phyloP scores from a whole-genome alignment of 2,329 filamentous ascomycete species.

The Penicillium corylophilum region DNA sequence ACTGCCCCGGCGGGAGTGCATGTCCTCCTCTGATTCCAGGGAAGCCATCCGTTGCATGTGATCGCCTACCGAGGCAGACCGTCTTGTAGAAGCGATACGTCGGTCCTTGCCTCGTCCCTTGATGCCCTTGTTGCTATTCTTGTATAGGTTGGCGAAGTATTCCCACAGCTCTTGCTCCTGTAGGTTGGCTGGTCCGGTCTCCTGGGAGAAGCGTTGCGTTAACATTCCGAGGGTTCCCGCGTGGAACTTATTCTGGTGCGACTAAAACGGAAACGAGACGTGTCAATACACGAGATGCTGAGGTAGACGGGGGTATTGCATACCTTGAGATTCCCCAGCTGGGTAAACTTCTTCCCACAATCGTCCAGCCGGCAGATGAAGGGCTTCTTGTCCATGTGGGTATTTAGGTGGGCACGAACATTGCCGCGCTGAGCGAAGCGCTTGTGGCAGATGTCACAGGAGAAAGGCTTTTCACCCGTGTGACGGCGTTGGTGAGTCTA shows the following conservation, averaged over 20 bases:
- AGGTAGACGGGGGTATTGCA: background rate
- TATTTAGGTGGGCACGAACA: conserved; percentile 77
- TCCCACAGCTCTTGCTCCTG: conserved; percentile 76
- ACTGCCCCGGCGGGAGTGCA: conserved; percentile 23
- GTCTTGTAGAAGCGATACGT: conserved; percentile 36
- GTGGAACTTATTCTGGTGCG: conserved; percentile 94
- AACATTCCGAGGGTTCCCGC: conserved; percentile 68
- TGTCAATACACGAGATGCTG: background rate
- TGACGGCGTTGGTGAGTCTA: conserved; percentile 85
- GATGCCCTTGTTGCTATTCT: conserved; percentile 97
- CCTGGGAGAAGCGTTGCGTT: conserved; percentile 67
- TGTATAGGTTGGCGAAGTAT: conserved; percentile 86
- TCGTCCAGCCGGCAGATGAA: conserved; percentile 78
- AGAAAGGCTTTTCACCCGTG: conserved; percentile 81
- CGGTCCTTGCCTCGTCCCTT: conserved; percentile 90
- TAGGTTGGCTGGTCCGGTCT: conserved; percentile 62
- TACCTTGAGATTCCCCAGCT: conserved; percentile 89
- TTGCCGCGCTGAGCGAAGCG: conserved; percentile 84
- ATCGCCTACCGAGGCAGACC: conserved; percentile 15
- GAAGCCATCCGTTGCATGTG: conserved; percentile 18
- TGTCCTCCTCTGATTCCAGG: conserved; percentile 26
- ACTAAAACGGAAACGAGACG: conserved; percentile 47
- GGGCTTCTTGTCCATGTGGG: conserved; percentile 73
- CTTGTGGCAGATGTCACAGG: conserved; percentile 76
- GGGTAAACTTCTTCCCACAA: conserved; percentile 85